Conservation (phyloP, 305 asterid species). For the Andrographis paniculata region DNA sequence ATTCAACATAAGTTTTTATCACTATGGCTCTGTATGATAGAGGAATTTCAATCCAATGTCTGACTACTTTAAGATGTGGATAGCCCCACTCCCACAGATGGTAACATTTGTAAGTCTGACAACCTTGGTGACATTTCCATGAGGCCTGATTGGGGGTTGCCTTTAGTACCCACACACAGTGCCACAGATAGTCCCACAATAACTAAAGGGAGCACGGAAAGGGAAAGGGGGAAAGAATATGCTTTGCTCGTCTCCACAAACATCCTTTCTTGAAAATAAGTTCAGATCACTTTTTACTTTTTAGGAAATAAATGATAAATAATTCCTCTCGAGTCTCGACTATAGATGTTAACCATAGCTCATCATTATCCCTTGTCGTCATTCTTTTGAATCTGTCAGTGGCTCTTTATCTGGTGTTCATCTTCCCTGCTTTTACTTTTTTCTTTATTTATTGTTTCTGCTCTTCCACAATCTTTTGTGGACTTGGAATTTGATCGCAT, state of each 20-base stretch:
- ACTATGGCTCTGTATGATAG: too few relatives aligned
- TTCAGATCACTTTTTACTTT: not conserved
- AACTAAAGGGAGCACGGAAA: constrained; percentile 10
- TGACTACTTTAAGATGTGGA: too few relatives aligned
- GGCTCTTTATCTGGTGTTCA: constrained; percentile 16
- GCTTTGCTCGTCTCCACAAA: constrained; percentile 44
- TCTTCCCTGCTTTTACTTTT: constrained; percentile 3
- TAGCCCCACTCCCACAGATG: too few relatives aligned
- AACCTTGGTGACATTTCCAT: too few relatives aligned
- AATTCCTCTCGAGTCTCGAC: not conserved
- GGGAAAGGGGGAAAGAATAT: constrained; percentile 42
- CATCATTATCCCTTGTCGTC: constrained; percentile 22
- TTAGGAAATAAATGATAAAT: constrained; percentile 16
- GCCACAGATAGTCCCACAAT: constrained; percentile 12
- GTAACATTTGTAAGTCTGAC: too few relatives aligned
- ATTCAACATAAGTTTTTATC: too few relatives aligned
- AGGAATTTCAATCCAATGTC: too few relatives aligned
- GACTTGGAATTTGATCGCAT: constrained; percentile 21
- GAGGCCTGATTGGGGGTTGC: too few relatives aligned
- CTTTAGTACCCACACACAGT: constrained; percentile 24
- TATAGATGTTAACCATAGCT: not conserved
- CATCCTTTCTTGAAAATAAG: constrained; percentile 22
- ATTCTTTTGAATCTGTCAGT: constrained; percentile 19
- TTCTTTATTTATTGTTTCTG: constrained; percentile 6
- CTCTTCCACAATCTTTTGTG: constrained; percentile 16